These are phyloP conservation scores for Aspergillus udagawae DNA, from an alignment of 2,329 filamentous ascomycete genomes.

Conservation along the genomic window DNA sequence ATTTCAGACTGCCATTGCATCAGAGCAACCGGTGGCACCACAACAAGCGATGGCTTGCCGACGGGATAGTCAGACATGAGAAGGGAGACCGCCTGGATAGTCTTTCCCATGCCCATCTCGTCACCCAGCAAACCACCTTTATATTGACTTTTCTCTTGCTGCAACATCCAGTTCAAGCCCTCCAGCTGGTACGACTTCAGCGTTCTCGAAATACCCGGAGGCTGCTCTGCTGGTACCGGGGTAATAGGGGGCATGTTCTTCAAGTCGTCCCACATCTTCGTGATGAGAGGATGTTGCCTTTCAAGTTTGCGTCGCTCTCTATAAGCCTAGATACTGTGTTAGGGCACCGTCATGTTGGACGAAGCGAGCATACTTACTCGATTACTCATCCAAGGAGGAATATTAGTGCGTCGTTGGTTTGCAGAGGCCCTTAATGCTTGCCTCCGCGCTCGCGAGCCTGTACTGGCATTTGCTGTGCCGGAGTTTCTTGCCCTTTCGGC, in stretches of 20 bases:
- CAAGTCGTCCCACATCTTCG: conserved; percentile 80
- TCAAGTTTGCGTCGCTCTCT: conserved; percentile 67
- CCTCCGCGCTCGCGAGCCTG: background rate
- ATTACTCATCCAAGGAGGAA: conserved; percentile 17
- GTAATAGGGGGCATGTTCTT: conserved; percentile 64
- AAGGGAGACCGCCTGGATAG: conserved; percentile 93
- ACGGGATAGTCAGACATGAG: conserved; percentile 97
- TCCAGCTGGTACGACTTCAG: conserved; percentile 93
- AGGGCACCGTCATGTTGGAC: conserved; percentile 10
- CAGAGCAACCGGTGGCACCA: conserved; percentile 87
- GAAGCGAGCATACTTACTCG: conserved; percentile 25
- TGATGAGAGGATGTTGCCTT: conserved; percentile 69
- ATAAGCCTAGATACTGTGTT: conserved; percentile 32
- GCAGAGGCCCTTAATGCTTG: conserved; percentile 1
- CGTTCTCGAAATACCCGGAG: conserved; percentile 70
- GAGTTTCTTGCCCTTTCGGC: conserved; percentile 4
- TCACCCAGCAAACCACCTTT: conserved; percentile 89
- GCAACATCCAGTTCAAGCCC: conserved; percentile 89
- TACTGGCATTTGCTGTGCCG: conserved; percentile 1
- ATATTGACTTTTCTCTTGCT: conserved; percentile 81
- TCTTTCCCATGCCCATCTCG: conserved; percentile 99
- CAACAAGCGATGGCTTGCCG: conserved; percentile 75
- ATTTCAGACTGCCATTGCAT: conserved; percentile 94
- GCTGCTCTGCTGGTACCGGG: conserved; percentile 64
- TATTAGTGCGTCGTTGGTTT: background rate